Conservation (phyloP, 129 eudicot species). For the Chrysanthemum seticuspe region DNA sequence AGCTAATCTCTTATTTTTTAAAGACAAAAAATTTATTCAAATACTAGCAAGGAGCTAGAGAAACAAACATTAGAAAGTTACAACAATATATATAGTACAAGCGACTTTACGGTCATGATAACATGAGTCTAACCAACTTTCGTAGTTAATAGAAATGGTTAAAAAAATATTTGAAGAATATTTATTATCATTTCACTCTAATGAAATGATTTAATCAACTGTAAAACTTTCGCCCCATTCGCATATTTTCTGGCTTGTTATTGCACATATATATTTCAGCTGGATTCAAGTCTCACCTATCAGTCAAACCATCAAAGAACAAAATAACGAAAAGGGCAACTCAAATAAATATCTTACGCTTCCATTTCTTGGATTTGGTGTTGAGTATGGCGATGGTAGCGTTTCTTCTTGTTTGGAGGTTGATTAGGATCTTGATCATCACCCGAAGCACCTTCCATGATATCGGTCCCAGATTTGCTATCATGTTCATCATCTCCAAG, state of each 20-base stretch:
- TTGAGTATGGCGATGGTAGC: conserved; percentile 97
- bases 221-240: no score
- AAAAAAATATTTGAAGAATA: no score
- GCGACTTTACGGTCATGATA: no score
- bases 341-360: conserved; percentile 42
- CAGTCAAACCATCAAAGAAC: background rate
- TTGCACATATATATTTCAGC: conserved; percentile 1
- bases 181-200: no score
- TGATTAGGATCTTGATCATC: conserved; percentile 93
- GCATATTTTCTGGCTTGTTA: background rate
- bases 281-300: conserved; percentile 9
- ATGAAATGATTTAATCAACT: no score
- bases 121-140: no score
- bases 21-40: background rate
- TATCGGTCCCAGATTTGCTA: conserved; percentile 84
- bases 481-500: conserved; percentile 82
- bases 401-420: conserved; percentile 83
- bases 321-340: background rate
- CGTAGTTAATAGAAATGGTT: no score
- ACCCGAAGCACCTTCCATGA: conserved; percentile 76
- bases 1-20: no score
- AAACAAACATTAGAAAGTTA: no score
- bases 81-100: no score
- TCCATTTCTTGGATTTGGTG: conserved; percentile 94
- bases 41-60: no score